Conservation (phyloP, 2,329 filamentous ascomycete genomes). For the Sporothrix protearum region DNA sequence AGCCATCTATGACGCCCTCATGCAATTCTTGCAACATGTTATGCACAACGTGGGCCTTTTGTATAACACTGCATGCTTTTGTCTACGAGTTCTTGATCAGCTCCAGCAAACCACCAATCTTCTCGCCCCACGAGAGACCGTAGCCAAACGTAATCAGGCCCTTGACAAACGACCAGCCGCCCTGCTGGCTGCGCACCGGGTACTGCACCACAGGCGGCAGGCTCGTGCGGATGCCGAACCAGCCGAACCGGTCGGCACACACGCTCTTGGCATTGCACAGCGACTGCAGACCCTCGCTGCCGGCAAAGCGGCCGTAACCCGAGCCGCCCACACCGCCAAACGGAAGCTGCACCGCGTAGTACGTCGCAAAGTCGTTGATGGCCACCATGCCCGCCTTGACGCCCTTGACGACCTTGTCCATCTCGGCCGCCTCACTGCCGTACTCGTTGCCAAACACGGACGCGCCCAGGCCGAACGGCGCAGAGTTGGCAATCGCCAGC, state of each 20-base stretch:
- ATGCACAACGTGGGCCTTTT: not conserved
- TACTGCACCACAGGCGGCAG: constrained; percentile 82
- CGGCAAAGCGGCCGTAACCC: constrained; percentile 90
- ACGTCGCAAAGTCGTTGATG: constrained; percentile 92
- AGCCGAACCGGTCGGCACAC: constrained; percentile 67
- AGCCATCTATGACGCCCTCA: not conserved
- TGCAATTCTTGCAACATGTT: no score
- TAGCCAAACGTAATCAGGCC: constrained; percentile 62
- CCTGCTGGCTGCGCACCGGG: constrained; percentile 63
- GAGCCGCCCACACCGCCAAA: constrained; percentile 90
- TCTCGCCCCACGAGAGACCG: constrained; percentile 36
- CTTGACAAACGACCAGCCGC: constrained; percentile 62
- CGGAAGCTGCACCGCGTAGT: constrained; percentile 88
- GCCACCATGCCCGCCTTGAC: constrained; percentile 86
- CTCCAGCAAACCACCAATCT: constrained; percentile 25
- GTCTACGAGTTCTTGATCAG: constrained; percentile 25
- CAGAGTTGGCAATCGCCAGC: constrained; percentile 76
- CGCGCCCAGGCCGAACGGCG: constrained; percentile 79
- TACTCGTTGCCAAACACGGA: constrained; percentile 74
- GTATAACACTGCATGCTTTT: not conserved
- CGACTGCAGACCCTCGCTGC: constrained; percentile 78
- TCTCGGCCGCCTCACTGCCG: constrained; percentile 45
- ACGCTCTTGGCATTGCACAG: constrained; percentile 86
- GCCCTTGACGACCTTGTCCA: constrained; percentile 62
- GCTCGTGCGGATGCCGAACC: constrained; percentile 63